Conservation (phyloP, 2,329 filamentous ascomycete species). For the Clarireedia paspali region DNA sequence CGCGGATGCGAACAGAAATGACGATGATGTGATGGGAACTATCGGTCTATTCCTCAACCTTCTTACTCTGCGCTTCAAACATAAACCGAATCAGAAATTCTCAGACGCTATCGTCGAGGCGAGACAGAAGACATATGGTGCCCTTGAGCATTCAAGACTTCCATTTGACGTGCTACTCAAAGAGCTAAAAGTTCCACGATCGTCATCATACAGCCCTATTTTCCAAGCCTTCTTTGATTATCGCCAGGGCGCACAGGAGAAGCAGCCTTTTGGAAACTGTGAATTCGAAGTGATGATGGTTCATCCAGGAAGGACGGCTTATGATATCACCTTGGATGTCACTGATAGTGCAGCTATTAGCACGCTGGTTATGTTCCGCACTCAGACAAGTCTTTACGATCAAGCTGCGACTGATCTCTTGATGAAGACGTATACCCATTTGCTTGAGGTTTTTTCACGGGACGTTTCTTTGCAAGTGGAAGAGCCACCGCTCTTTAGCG, state of each 20-base stretch:
- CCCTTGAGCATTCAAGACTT: conserved; percentile 35
- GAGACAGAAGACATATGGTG: conserved; percentile 27
- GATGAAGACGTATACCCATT: background rate
- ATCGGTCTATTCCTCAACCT: conserved; percentile 18
- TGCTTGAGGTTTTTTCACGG: background rate
- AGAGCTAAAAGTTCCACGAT: conserved; percentile 35
- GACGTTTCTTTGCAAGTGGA: background rate
- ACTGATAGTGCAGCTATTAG: background rate
- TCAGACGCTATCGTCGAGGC: conserved; percentile 16
- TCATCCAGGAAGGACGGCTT: conserved; percentile 14
- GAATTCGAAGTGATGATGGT: conserved; percentile 14
- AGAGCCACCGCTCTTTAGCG: background rate
- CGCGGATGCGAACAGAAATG: conserved; percentile 35
- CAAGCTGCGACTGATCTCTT: background rate
- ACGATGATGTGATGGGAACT: conserved; percentile 22
- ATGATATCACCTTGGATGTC: conserved; percentile 2
- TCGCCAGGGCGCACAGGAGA: conserved; percentile 28
- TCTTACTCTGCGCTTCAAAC: conserved; percentile 15
- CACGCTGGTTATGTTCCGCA: background rate
- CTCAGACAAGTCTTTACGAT: background rate
- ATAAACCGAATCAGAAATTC: conserved; percentile 16
- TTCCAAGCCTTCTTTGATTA: conserved; percentile 38
- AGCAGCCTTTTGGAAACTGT: conserved; percentile 22
- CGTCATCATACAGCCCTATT: conserved; percentile 23
- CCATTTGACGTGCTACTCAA: conserved; percentile 43